Base-by-base conservation (phyloP, 345 rosid species). In the Lepidium aucheri region DNA sequence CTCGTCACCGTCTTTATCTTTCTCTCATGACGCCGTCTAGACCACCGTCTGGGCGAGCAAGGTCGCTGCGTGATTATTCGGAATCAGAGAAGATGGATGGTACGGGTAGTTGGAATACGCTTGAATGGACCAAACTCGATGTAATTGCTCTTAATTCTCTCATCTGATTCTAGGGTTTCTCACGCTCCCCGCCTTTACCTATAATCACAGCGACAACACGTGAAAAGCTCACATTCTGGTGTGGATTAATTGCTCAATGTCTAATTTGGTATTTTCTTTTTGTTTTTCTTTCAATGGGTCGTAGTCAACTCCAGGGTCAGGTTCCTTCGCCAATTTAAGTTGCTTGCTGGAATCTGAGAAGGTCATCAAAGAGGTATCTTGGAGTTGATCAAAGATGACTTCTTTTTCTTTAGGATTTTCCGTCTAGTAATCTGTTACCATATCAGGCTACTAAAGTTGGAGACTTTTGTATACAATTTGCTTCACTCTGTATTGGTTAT, bases 61-160 rank as follows among this genome's bases (percentile, higher is more conserved):
- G 76, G 58, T 68, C 93, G 60, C 71, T 79, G 46, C 76, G 89
- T 17, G 84, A 73, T 70, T 65, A 77, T 57, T 46, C 78, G 33
- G 77, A 54, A 20, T 65, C 79, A 63, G 90, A 88, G 49, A 81
- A 68, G 83, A 82, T 83, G 78, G 97, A 93, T 16, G 82, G 79
- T 53, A 74, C 82, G 50, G 88, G 85, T 45, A 82, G 91, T 73
- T 93, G 96, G 98, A 86, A 89, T 63, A 78, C 84, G 50, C 81
- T 89, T 63, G 98, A 86, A 67, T 93, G 97, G 97, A 84, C 84
- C 75, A 78, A 90, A 79, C 62, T 78, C 53, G 97, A 90, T 73
- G 96, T 86, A 45, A 47, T 30, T 47, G 13, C 61, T 45, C 53
- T 44, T 14, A 20, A 22, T 73, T 68, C 65, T 57, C 60, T 71